Base-by-base conservation (phyloP, 192 early-diverging fungal species). In the Powellomyces hirtus region DNA sequence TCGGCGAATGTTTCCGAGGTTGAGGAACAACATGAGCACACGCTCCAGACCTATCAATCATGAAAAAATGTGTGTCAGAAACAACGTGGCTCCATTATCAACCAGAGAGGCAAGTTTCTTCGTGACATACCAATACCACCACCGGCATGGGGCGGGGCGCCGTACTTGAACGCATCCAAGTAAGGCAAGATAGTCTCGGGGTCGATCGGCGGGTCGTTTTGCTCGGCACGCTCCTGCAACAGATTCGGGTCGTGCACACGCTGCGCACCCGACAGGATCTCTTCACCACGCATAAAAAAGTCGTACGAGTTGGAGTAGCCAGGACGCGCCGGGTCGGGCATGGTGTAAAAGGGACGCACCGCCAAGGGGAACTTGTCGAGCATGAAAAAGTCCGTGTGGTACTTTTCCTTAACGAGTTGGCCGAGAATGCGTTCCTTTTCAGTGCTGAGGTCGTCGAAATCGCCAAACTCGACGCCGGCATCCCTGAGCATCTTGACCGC, bases 301-400 rank as follows among this genome's bases (percentile, higher is more conserved):
- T 99, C 97, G 77, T 96, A 99, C 34, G 95, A 97, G 91, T 99
- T 99, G 73, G 93, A 95, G 84, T 98, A 99, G 56, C 84, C 83
- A 77, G 88, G 70, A 68, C 89, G 78, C 29, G 77, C 76, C 26
- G 97, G 91, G 75, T 98, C 96, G 30, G 96, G 96, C 97, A 99
- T 99, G 35, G 97, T 99, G 87, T 99, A 99, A 88, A 98, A 98
- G 38, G 97, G 96, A 50, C 97, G 87, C 38, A 98, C 88, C 8
- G 74, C 88, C 61, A 94, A 76, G n/a, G 97, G 97, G 88, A 98
- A 99, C 83, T 99, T 99, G 87, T 99, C 97, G 45, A 99, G 77
- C 76, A 98, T 94, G 83, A 91, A 99, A 75, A 99, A 99, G 80
- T 99, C 97, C 16, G 95, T 97, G 66, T 89, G 74, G 82, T 97